Base-by-base conservation (phyloP, 768 basidiomycete species). In the Pseudohyphozyma bogoriensis region DNA sequence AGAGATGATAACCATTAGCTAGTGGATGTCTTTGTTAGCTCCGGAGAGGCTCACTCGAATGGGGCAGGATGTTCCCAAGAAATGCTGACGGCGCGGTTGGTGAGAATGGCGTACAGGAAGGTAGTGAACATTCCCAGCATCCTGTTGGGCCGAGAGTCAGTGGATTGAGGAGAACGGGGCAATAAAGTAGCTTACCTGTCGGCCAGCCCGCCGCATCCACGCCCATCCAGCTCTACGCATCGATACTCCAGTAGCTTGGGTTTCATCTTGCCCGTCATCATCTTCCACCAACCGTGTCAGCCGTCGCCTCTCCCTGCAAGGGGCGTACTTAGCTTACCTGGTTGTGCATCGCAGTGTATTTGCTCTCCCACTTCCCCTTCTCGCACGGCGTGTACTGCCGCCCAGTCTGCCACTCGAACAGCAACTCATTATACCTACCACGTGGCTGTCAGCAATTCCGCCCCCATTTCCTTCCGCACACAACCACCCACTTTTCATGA, bases 1-100 rank as follows among this genome's bases (percentile, higher is more conserved):
- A 65, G 60, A 3, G 64, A 60, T 58, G 28, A 65, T 55, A 9
- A 60, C 60, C 2, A 60, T 59, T 28, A 61, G 64, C 64, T 60
- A 65, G 61, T 62, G 56, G 40, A 62, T 46, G 39, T 51, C 58
- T 58, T 37, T 10, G n/a, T 11, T 1, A 56, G 61, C 29, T 56
- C 57, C n/a, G 57, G 56, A 52, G 58, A 62, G 18, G 58, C 45
- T 45, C 54, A 47, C 44, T 58, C 56, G 56, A 62, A 49, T 4
- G 61, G 61, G 2, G 51, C 51, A 3, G 61, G 61, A 18, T 62
- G 61, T 32, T 62, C 51, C 61, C 61, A 62, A 2, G 56, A 29
- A 28, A 58, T 22, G 9, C 51, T 42, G 33, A 62, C 57, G 31
- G 61, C 61, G 20, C 61, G 61, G 12, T 51, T 47, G 26, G 56